These are phyloP conservation scores for Cyamopsis tetragonoloba DNA, from an alignment of 306 rosid species.

Conservation along the genomic window DNA sequence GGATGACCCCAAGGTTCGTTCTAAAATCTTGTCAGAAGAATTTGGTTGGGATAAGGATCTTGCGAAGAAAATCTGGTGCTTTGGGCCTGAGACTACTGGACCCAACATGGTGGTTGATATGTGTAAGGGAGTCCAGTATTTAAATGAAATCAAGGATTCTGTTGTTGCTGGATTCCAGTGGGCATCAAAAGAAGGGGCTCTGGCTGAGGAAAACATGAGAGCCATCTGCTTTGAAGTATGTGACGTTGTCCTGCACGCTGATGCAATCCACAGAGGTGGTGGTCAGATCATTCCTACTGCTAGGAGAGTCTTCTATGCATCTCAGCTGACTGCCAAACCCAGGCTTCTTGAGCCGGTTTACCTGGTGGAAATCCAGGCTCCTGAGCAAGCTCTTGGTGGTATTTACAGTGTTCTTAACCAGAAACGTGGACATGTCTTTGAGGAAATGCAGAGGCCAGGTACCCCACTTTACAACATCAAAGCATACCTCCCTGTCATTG, in stretches of 20 bases:
- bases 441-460: constrained; percentile 76
- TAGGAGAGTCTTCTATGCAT: constrained; percentile 71
- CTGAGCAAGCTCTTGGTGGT: constrained; percentile 80
- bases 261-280: constrained; percentile 85
- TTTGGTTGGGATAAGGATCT: constrained; percentile 87
- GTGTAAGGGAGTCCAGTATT: constrained; percentile 86
- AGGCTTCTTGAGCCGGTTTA: constrained; percentile 85
- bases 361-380: constrained; percentile 83
- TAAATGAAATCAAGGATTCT: constrained; percentile 80
- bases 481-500: constrained; percentile 69
- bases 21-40: constrained; percentile 57
- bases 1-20: constrained; percentile 68
- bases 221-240: constrained; percentile 73
- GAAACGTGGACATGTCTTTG: constrained; percentile 76
- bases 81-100: constrained; percentile 78
- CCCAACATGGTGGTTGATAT: constrained; percentile 91
- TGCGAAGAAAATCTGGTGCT: constrained; percentile 88
- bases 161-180: constrained; percentile 81
- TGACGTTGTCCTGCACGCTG: constrained; percentile 74
- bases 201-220: constrained; percentile 84
- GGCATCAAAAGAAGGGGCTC: constrained; percentile 86
- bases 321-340: constrained; percentile 72
- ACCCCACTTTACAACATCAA: constrained; percentile 80
- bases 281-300: constrained; percentile 88
- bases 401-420: constrained; percentile 80